These are phyloP conservation scores for Scleroderma bovista DNA, from an alignment of 768 basidiomycete genomes.

Conservation along the genomic window DNA sequence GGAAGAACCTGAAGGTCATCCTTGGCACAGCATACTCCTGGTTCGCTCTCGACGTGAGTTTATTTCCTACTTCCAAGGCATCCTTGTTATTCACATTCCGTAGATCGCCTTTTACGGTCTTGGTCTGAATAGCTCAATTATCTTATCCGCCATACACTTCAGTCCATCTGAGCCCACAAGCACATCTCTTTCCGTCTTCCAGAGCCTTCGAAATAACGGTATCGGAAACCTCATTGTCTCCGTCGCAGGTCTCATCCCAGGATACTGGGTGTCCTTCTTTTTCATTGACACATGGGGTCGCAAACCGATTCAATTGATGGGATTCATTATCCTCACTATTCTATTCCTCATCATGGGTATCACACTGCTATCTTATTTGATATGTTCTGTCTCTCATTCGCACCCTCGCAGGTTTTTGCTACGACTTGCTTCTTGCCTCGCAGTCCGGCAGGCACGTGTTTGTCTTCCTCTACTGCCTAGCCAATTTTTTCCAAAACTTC, in stretches of 20 bases:
- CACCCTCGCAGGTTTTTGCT: constrained; percentile 52
- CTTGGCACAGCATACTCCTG: constrained; percentile 77
- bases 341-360: constrained; percentile 67
- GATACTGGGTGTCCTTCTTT: constrained; percentile 54
- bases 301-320: constrained; percentile 78
- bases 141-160: constrained; percentile 65
- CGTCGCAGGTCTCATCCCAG: constrained; percentile 76
- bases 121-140: constrained; percentile 75
- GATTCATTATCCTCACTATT: constrained; percentile 61
- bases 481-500: constrained; percentile 89
- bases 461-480: constrained; percentile 80
- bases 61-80: not conserved
- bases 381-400: not conserved
- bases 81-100: constrained; percentile 2
- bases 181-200: constrained; percentile 41
- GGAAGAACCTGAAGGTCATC: constrained; percentile 76
- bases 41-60: constrained; percentile 77
- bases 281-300: constrained; percentile 77
- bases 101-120: constrained; percentile 88
- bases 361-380: constrained; percentile 14
- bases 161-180: constrained; percentile 23
- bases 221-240: constrained; percentile 76
- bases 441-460: constrained; percentile 47
- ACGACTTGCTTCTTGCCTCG: constrained; percentile 48
- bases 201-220: constrained; percentile 56